Evolutionary conservation across 2,329 filamentous ascomycete genomes (phyloP).

Genomic region (Fusarium nanum): DNA sequence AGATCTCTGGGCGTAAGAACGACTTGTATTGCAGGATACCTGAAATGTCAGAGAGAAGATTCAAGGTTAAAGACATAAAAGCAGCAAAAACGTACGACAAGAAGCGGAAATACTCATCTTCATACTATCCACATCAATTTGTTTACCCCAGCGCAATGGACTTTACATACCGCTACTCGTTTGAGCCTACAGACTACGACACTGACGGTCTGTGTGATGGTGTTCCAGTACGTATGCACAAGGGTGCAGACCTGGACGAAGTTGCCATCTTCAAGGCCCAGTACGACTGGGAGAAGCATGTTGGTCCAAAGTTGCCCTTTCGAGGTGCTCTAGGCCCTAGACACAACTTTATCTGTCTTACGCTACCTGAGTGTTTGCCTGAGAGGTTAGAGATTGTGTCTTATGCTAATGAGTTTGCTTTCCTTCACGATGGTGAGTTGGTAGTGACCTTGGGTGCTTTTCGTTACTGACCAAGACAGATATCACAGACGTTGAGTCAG

Average conservation of each 20-base stretch:
- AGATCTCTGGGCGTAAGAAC: neutral
- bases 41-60: neutral
- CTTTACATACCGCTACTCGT: slow-evolving; percentile 4
- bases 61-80: neutral
- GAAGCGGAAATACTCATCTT: neutral
- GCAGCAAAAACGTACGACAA: neutral
- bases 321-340: neutral
- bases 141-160: neutral
- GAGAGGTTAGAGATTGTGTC: neutral
- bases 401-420: neutral
- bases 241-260: neutral
- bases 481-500: neutral
- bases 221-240: slow-evolving; percentile 5
- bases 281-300: slow-evolving; percentile 3
- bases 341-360: neutral
- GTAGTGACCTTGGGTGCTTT: fast-evolving
- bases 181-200: slow-evolving; percentile 6
- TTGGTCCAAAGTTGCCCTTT: slow-evolving; percentile 2
- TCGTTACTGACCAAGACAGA: neutral
- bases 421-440: neutral
- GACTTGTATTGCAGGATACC: no score
- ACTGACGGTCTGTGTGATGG: slow-evolving; percentile 5
- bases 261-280: slow-evolving; percentile 6
- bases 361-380: neutral
- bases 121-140: neutral